Conservation (phyloP, 2,329 filamentous ascomycete genomes). For the Myotisia sp. region DNA sequence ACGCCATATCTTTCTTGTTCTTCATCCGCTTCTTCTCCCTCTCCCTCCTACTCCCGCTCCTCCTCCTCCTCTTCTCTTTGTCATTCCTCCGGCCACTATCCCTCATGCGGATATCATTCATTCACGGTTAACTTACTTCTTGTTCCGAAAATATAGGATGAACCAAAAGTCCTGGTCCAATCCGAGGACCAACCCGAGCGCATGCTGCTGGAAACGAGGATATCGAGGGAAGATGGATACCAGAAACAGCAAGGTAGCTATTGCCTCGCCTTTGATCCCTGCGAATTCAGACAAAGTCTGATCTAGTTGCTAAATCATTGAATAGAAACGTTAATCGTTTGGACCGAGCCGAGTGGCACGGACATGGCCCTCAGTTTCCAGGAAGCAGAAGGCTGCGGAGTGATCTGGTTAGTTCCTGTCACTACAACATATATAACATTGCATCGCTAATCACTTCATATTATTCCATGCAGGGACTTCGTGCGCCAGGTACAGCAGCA, state of each 20-base stretch:
- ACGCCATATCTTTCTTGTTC: neutral
- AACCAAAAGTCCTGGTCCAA: slow-evolving; percentile 76
- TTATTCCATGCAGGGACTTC: slow-evolving; percentile 70
- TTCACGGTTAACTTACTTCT: too few relatives aligned
- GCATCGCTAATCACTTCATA: slow-evolving; percentile 16
- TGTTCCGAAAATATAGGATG: slow-evolving; percentile 50
- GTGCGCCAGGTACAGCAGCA: slow-evolving; percentile 73
- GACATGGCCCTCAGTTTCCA: slow-evolving; percentile 99
- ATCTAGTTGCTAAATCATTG: too few relatives aligned
- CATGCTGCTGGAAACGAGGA: slow-evolving; percentile 73
- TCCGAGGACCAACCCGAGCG: slow-evolving; percentile 83
- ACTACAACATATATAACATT: slow-evolving; percentile 5
- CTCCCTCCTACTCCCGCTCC: neutral
- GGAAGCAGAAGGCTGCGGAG: slow-evolving; percentile 82
- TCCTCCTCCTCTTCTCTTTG: slow-evolving; percentile 4
- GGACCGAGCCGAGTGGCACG: slow-evolving; percentile 80
- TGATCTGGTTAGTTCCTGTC: slow-evolving; percentile 57
- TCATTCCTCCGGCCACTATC: neutral
- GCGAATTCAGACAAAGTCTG: too few relatives aligned
- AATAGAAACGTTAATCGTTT: slow-evolving; percentile 89
- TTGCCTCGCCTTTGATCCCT: slow-evolving; percentile 3
- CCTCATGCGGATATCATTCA: too few relatives aligned
- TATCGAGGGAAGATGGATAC: slow-evolving; percentile 87
- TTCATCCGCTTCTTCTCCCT: too few relatives aligned
- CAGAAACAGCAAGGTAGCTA: slow-evolving; percentile 84